Base-by-base conservation (phyloP, 495 filamentous ascomycete species). In the Podospora pseudocomata region DNA sequence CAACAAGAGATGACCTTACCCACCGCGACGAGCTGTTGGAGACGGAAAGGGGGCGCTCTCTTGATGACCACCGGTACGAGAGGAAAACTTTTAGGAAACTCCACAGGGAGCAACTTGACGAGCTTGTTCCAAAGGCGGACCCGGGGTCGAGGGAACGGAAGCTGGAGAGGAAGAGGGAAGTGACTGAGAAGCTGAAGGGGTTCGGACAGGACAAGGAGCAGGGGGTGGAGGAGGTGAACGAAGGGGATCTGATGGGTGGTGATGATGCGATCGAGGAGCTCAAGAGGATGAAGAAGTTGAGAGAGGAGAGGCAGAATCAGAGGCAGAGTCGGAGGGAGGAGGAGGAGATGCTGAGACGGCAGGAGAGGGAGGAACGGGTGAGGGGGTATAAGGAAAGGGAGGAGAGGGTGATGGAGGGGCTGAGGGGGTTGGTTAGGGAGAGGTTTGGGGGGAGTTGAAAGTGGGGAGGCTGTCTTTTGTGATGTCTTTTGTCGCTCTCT, bases 111-210 rank as follows among this genome's bases (percentile, higher is more conserved):
- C 82, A 80, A 0, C 83, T 93, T 0, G 93, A 97, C 11, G 94
- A 97, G 67, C 79, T 97, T 13, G 85, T 83, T 0, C 94, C 95
- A 4, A 90, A 92, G 16, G 92, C 94, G 0, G 93, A 94, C 61
- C 79, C 94, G 0, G 93, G 94, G 1, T 93, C 92, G 2, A 87
- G 89, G 28, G 95, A 96, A 77, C 87, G 94, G 9, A 86, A 87
- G 65, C 83, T 99, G 4, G 94, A 99, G 82, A 97, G 97, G 82
- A 71, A 88, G 60, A 74, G 76, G 55, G 84, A 82, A 66, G 70
- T 84, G 15, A 84, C 82, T 65, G 87, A 86, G 15, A 86, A 85
- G 78, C 81, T 90, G 79, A 77, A 81, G 6, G 79, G 78, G 20
- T 92, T 90, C 69, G 79, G 86, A 1, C 87, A 91, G 11, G 84